Conservation (phyloP, 306 rosid species). For the Castanospermum australe region DNA sequence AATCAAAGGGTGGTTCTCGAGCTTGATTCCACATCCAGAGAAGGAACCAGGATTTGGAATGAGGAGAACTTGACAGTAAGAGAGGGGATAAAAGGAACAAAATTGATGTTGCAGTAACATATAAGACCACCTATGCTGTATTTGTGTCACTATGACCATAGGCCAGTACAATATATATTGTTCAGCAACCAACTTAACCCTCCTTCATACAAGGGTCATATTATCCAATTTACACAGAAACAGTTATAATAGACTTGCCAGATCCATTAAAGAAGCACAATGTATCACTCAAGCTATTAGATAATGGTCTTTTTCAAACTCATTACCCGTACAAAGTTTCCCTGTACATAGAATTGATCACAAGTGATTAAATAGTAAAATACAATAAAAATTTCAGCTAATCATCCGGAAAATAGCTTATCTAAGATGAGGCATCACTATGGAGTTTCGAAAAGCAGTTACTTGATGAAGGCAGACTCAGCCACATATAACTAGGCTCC, state of each 20-base stretch:
- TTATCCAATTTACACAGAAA: neutral
- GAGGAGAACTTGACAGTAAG: neutral
- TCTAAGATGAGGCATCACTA: neutral
- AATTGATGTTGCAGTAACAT: neutral
- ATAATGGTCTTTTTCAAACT: conserved; percentile 8
- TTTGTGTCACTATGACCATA: neutral
- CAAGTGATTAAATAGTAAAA: neutral
- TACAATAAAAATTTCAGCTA: neutral
- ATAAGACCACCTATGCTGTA: neutral
- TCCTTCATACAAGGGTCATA: neutral
- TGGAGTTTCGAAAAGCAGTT: conserved; percentile 14
- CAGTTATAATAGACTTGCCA: neutral
- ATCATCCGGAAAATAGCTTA: neutral
- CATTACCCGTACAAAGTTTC: conserved; percentile 1
- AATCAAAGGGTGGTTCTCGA: conserved; percentile 12
- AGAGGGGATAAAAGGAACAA: neutral
- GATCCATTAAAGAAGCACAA: neutral
- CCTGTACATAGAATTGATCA: neutral
- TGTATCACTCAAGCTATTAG: neutral
- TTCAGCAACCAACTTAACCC: too few species aligned
- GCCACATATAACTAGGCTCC: conserved; percentile 30
- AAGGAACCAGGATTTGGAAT: neutral
- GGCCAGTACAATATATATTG: neutral
- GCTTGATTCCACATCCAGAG: conserved; percentile 5
- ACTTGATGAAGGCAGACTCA: conserved; percentile 2